Conservation (phyloP, 1,284 basidiomycete species). For the Apiotrichum montevideense region DNA sequence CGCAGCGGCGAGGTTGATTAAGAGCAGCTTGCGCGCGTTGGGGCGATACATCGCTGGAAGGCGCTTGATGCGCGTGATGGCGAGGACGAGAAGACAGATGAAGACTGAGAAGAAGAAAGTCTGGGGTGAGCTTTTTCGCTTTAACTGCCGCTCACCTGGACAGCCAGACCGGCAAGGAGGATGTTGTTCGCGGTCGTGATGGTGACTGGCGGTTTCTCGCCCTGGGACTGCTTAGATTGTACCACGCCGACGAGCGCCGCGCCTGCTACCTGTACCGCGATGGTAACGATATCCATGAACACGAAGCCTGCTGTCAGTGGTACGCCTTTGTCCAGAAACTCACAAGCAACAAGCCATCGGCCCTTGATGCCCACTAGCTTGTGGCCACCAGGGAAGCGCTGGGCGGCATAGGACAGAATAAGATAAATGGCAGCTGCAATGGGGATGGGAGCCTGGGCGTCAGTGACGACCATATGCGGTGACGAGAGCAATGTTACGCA, state of each 20-base stretch:
- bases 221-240: slow-evolving; percentile 30
- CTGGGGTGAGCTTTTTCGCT: neutral
- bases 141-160: slow-evolving; percentile 29
- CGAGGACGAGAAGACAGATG: slow-evolving; percentile 1
- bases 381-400: slow-evolving; percentile 20
- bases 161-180: slow-evolving; percentile 44
- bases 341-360: slow-evolving; percentile 31
- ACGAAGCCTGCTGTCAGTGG: slow-evolving; percentile 33
- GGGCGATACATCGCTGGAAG: neutral
- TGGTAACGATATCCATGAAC: slow-evolving; percentile 36
- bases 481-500: slow-evolving; percentile 18
- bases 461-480: neutral
- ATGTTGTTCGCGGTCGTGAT: slow-evolving; percentile 46
- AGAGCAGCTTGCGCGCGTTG: slow-evolving; percentile 3
- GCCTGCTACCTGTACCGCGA: slow-evolving; percentile 45
- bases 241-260: slow-evolving; percentile 48
- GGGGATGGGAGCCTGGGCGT: slow-evolving; percentile 40
- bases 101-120: slow-evolving; percentile 13
- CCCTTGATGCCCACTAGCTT: slow-evolving; percentile 29
- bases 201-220: slow-evolving; percentile 26
- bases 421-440: slow-evolving; percentile 47
- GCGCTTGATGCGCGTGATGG: slow-evolving; percentile 1
- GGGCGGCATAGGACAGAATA: slow-evolving; percentile 32
- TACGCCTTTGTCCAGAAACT: slow-evolving; percentile 8
- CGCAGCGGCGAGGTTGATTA: slow-evolving; percentile 5